Percentiles rank a stretch among this genome's conserved stretches.
Evolutionary conservation across 2,329 filamentous ascomycete species (phyloP).

Genomic region (Ophiostoma populinum): DNA sequence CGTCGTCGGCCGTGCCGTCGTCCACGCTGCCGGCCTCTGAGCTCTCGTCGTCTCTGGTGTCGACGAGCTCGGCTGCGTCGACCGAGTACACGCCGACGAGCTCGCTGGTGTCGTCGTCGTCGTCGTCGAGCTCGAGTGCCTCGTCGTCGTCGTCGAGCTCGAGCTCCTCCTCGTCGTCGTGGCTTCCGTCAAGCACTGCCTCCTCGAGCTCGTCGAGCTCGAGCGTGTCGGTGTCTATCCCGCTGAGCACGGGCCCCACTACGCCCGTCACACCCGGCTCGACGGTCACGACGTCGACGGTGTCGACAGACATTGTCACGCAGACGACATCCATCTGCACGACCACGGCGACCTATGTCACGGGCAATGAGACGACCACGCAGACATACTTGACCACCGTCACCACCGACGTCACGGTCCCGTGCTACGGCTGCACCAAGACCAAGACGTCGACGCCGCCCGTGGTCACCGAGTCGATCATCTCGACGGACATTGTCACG

Average conservation of each 20-base stretch:
- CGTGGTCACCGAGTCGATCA: background rate
- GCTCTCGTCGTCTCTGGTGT: background rate
- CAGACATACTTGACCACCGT: constrained; percentile 1
- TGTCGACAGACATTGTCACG: background rate
- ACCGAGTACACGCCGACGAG: too few relatives aligned
- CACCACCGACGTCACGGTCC: constrained; percentile 1
- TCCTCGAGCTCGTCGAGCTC: background rate
- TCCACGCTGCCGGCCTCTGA: too few relatives aligned
- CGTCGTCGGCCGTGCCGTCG: background rate
- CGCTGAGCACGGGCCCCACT: background rate
- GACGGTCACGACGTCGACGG: background rate
- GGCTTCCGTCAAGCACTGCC: too few relatives aligned
- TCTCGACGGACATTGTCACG: background rate
- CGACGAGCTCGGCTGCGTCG: background rate
- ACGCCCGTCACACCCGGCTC: background rate
- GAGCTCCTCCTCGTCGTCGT: too few relatives aligned
- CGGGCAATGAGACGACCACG: background rate
- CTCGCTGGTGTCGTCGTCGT: too few relatives aligned
- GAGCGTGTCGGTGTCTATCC: too few relatives aligned
- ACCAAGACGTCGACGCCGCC: background rate
- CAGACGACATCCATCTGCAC: background rate
- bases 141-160: too few relatives aligned
- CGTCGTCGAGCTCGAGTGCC: too few relatives aligned
- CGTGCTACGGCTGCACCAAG: constrained; percentile 4
- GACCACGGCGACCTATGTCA: constrained; percentile 1